Evolutionary conservation across 2,329 filamentous ascomycete genomes (phyloP), one percentile per base, ranked within the genome.

Genomic region (Leptoxyphium fumago): DNA sequence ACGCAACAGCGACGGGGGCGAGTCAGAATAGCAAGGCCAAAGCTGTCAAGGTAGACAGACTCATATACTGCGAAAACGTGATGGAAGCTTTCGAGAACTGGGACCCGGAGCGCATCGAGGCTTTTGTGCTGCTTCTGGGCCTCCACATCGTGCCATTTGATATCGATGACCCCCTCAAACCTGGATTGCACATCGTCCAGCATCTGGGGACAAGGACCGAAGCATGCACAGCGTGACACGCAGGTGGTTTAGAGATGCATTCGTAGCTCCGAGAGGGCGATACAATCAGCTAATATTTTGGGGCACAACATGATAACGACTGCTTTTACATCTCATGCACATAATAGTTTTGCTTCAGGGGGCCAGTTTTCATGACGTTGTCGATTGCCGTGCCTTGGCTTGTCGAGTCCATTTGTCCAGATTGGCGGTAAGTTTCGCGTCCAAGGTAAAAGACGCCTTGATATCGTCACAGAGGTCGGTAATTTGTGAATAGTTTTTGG

Each of bases 401-500:
- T 36, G 32, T 13, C 14, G 32, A 15, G 9, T 50, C 58, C 56
- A 59, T 45, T 50, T 50, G 45, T 45, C 41, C 46, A 61, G 38
- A 21, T 39, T 48, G 15, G 43, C 48, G 30, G 29, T 39, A 5
- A 53, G 10, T 45, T 53, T 58, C 11, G 13, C 45, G 26, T 58
- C 55, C 13, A 55, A 44, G 21, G 42, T 47, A 49, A 53, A 58
- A 10, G 40, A 15, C 18, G 44, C 45, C 41, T 42, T 43, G 3
- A 59, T 52, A 43, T 50, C 45, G 17, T 42, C 43, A 43, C 57
- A 56, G 2, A 61, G 38, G 29, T 45, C 45, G 8, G 54, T 29
- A 2, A 59, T 46, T 45, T 66, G 63, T 53, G 74, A 71, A 50
- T 77, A 79, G 50, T 72, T 69, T 55, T 71, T 71, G 51, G 75